Evolutionary conservation across 441 rosid species (phyloP).

Genomic region (Populus tomentosa): DNA sequence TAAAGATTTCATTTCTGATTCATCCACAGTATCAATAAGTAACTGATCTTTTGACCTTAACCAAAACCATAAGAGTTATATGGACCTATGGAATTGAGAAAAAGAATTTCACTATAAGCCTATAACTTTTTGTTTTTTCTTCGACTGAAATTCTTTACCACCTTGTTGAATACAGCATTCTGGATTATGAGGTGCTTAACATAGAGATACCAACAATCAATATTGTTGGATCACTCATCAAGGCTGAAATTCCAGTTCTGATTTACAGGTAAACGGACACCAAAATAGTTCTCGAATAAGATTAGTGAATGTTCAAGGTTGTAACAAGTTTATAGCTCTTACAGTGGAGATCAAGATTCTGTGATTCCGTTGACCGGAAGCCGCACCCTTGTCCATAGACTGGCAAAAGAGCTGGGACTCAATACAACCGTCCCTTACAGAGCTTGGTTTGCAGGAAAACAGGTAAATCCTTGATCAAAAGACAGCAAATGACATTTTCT

Average conservation of each 20-base stretch:
- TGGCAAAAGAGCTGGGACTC: constrained; percentile 61
- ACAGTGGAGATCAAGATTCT: constrained; percentile 98
- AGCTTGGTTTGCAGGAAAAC: constrained; percentile 92
- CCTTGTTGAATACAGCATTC: constrained; percentile 45
- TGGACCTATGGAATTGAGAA: neutral
- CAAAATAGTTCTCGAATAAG: neutral
- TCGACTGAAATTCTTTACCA: constrained; percentile 16
- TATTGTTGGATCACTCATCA: constrained; percentile 54
- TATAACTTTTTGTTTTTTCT: constrained; percentile 41
- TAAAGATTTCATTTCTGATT: neutral
- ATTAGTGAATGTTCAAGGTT: neutral
- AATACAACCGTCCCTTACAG: constrained; percentile 71
- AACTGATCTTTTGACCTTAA: neutral
- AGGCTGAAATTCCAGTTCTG: constrained; percentile 71
- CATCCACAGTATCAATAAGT: neutral
- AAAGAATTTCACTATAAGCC: constrained; percentile 61
- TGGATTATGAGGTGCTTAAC: constrained; percentile 77
- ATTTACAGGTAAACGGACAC: constrained; percentile 66
- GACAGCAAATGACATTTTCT: constrained; percentile 11
- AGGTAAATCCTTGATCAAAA: constrained; percentile 59
- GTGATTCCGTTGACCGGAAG: constrained; percentile 90
- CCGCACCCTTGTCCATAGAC: constrained; percentile 60
- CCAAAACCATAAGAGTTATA: neutral
- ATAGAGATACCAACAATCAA: constrained; percentile 74
- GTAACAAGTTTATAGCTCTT: neutral